Evolutionary conservation across 1,284 basidiomycete species (phyloP).

Genomic region (Sphagnurus paluster): DNA sequence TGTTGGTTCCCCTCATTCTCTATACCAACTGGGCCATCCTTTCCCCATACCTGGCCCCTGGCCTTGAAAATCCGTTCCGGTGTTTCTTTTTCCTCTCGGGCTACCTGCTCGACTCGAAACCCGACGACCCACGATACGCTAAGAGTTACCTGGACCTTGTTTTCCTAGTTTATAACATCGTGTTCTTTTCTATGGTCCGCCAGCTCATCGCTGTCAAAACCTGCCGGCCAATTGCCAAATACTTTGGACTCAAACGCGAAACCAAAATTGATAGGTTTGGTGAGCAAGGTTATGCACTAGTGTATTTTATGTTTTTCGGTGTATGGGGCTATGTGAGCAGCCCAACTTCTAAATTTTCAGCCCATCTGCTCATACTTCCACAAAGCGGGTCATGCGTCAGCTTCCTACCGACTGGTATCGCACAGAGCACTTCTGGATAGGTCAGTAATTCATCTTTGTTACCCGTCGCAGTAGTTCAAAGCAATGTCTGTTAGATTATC

Average conservation of each 20-base stretch:
- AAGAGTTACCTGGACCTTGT: constrained; percentile 81
- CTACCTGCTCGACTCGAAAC: constrained; percentile 52
- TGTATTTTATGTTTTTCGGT: constrained; percentile 79
- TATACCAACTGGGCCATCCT: constrained; percentile 72
- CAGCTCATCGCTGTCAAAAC: constrained; percentile 76
- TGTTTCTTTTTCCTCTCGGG: constrained; percentile 80
- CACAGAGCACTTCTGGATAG: constrained; percentile 82
- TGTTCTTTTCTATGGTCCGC: constrained; percentile 91
- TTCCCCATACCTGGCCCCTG: constrained; percentile 47
- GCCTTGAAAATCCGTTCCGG: constrained; percentile 72
- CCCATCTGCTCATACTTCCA: constrained; percentile 6
- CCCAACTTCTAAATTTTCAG: background rate
- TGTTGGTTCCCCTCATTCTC: constrained; percentile 71
- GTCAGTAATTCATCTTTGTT: constrained; percentile 34
- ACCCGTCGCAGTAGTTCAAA: background rate
- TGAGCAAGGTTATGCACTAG: constrained; percentile 86
- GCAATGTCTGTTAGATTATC: constrained; percentile 59
- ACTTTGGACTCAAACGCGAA: constrained; percentile 67
- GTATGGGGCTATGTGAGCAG: constrained; percentile 76
- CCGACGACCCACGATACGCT: constrained; percentile 63
- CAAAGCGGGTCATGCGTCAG: constrained; percentile 81
- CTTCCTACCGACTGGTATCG: constrained; percentile 91
- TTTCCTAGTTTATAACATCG: constrained; percentile 86
- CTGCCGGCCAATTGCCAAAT: constrained; percentile 69
- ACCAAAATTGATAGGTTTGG: constrained; percentile 82